Evolutionary conservation across 805 yeast genomes (phyloP).

Genomic region (Clavispora carvajalis): DNA sequence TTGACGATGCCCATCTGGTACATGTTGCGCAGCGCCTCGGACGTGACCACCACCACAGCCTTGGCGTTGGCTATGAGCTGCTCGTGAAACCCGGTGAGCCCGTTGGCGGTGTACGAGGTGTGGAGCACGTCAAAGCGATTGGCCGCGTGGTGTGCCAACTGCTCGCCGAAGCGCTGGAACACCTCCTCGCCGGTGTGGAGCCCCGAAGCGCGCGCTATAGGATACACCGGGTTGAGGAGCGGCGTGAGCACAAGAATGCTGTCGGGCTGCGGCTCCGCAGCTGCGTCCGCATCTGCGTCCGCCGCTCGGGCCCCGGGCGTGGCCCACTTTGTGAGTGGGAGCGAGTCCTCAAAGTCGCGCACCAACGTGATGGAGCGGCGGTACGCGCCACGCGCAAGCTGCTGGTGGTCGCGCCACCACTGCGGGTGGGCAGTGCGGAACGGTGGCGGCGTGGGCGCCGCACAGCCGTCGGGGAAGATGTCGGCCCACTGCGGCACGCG

Average conservation of each 20-base stretch:
- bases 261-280: no score
- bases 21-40: slow-evolving; percentile 56
- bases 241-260: slow-evolving; percentile 35
- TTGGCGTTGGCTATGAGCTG: slow-evolving; percentile 46
- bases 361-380: slow-evolving; percentile 48
- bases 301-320: no score
- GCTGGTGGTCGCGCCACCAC: slow-evolving; percentile 38
- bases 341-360: slow-evolving; percentile 45
- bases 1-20: slow-evolving; percentile 59
- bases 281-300: no score
- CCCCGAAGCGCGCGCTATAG: slow-evolving; percentile 7
- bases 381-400: slow-evolving; percentile 43
- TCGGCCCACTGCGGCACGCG: slow-evolving; percentile 42
- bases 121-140: slow-evolving; percentile 45
- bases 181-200: slow-evolving; percentile 46
- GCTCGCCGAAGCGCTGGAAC: slow-evolving; percentile 47
- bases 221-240: slow-evolving; percentile 32
- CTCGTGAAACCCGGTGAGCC: slow-evolving; percentile 52
- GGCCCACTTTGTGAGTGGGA: slow-evolving; percentile 44
- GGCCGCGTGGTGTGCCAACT: slow-evolving; percentile 30
- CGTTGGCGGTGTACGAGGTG: slow-evolving; percentile 54
- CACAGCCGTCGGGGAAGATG: slow-evolving; percentile 32
- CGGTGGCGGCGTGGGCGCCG: slow-evolving; percentile 13
- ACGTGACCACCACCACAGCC: slow-evolving; percentile 48
- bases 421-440: slow-evolving; percentile 26